Conservation (phyloP, 2,329 filamentous ascomycete species). For the Scedosporium apiospermum region DNA sequence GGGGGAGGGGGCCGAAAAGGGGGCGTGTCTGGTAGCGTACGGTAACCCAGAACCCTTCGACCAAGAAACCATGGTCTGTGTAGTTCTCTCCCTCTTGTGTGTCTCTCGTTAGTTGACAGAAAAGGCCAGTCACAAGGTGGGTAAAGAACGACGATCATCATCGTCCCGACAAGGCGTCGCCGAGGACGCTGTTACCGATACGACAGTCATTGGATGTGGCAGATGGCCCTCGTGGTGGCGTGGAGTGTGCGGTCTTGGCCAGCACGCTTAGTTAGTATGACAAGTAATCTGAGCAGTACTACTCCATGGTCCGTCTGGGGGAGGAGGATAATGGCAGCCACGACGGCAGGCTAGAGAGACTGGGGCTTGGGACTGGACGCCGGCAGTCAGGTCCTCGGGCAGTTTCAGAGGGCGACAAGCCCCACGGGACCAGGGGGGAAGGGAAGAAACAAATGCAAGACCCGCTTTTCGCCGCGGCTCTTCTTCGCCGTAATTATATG, state of each 20-base stretch:
- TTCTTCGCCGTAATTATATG: conserved; percentile 1
- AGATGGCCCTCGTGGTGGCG: background rate
- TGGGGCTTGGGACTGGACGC: background rate
- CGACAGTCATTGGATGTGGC: background rate
- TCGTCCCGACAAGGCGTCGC: background rate
- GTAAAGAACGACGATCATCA: background rate
- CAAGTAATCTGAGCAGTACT: background rate
- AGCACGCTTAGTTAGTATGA: background rate
- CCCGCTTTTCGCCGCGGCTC: conserved; percentile 1
- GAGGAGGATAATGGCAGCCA: background rate
- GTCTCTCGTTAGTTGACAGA: background rate
- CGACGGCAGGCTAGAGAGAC: background rate
- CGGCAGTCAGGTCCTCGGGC: background rate
- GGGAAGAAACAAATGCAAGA: background rate
- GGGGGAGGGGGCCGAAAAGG: too few relatives aligned
- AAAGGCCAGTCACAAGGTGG: background rate
- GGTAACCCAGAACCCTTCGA: too few relatives aligned
- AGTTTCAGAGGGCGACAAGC: background rate
- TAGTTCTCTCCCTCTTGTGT: background rate
- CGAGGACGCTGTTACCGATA: background rate
- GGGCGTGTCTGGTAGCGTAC: too few relatives aligned
- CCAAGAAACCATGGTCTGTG: too few relatives aligned
- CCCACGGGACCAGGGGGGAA: background rate
- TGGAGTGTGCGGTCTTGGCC: background rate
- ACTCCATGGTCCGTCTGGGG: background rate